phyloP scores from a whole-genome alignment of 225 moss, liverwort and hornwort genomes.

The Physcomitrium patens region DNA sequence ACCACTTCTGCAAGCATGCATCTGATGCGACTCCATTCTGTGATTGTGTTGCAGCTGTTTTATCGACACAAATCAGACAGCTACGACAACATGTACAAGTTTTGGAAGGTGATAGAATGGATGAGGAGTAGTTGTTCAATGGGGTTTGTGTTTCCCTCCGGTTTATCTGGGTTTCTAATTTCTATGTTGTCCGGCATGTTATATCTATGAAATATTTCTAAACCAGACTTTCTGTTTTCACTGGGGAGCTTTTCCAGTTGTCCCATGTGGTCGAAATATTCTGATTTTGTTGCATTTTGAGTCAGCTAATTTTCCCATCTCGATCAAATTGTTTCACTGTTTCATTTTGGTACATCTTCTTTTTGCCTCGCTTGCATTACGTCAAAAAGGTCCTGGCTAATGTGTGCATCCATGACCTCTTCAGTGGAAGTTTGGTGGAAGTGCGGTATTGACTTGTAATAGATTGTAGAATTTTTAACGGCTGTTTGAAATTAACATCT shows the following conservation, averaged over 20 bases:
- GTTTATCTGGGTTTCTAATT: not conserved
- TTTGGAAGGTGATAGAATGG: constrained; percentile 74
- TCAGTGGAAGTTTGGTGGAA: too few species aligned
- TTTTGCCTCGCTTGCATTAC: not conserved
- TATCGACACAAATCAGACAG: constrained; percentile 63
- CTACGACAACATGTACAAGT: constrained; percentile 56
- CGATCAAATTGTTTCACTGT: not conserved
- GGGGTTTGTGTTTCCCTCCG: not conserved
- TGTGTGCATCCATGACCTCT: too few species aligned
- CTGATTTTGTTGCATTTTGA: not conserved
- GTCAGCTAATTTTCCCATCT: not conserved
- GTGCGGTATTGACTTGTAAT: too few species aligned
- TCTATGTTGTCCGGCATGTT: not conserved
- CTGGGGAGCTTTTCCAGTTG: not conserved
- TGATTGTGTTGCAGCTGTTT: constrained; percentile 60
- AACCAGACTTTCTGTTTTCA: not conserved
- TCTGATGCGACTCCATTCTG: not conserved
- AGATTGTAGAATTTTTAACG: too few species aligned
- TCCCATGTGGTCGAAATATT: constrained; percentile 12
- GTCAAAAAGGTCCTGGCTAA: too few species aligned
- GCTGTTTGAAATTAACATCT: too few species aligned
- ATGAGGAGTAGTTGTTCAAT: constrained; percentile 46
- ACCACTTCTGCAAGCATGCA: not conserved
- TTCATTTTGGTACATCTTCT: not conserved
- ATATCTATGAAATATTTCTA: not conserved